Conservation (phyloP, 2,329 filamentous ascomycete genomes). For the Fusarium lyarnte region DNA sequence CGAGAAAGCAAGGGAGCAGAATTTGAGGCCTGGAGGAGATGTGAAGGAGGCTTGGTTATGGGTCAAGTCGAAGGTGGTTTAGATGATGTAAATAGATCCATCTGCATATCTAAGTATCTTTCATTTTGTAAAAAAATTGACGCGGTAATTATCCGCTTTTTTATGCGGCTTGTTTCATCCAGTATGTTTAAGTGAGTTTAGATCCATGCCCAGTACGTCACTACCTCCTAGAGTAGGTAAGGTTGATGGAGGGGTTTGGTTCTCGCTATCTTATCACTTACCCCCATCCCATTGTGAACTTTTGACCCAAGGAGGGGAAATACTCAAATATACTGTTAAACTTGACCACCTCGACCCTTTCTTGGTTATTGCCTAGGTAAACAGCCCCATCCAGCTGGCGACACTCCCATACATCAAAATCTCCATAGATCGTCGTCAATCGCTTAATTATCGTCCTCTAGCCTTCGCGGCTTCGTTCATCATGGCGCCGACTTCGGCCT, state of each 20-base stretch:
- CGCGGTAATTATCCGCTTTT: not conserved
- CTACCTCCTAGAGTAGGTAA: not conserved
- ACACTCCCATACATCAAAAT: not conserved
- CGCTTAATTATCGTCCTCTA: not conserved
- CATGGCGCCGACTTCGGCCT: conserved; percentile 42
- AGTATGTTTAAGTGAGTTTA: not conserved
- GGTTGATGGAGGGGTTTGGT: conserved; percentile 27
- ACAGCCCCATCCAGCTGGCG: not conserved
- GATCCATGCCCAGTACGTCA: conserved; percentile 19
- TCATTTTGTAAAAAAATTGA: not conserved
- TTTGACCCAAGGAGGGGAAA: conserved; percentile 31
- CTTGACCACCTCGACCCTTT: not conserved
- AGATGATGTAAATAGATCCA: not conserved
- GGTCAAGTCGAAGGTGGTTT: conserved; percentile 8
- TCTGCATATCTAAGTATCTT: not conserved
- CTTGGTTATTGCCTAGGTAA: not conserved
- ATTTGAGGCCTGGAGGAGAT: conserved; percentile 50
- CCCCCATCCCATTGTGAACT: conserved; percentile 15
- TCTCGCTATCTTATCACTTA: conserved; percentile 40
- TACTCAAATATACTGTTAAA: conserved; percentile 2
- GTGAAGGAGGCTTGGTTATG: conserved; percentile 35
- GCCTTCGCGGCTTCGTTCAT: conserved; percentile 11
- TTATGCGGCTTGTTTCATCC: not conserved
- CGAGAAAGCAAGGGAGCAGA: conserved; percentile 51
- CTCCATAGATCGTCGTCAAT: not conserved